Percentiles rank a stretch among this genome's conserved stretches.
Conservation (phyloP, 2,329 filamentous ascomycete genomes). For the Hypoxylon sp. region DNA sequence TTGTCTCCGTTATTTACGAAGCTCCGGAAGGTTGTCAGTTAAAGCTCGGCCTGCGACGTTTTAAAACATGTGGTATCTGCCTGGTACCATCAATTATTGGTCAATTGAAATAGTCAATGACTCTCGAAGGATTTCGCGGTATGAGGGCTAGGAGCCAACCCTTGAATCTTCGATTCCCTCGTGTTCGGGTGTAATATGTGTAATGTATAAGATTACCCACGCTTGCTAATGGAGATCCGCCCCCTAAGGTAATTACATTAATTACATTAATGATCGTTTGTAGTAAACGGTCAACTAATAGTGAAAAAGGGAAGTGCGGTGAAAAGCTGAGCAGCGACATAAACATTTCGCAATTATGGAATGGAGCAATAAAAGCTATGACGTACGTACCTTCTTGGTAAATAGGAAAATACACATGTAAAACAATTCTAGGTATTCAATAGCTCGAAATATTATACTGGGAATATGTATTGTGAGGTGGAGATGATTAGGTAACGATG, state of each 20-base stretch:
- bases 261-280: no score
- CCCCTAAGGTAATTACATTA: background rate
- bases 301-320: background rate
- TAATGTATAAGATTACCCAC: constrained; percentile 15
- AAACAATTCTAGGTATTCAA: background rate
- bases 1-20: constrained; percentile 24
- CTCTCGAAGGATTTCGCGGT: constrained; percentile 32
- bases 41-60: constrained; percentile 13
- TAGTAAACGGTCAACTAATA: constrained; percentile 13
- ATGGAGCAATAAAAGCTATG: background rate
- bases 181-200: constrained; percentile 15
- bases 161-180: constrained; percentile 5
- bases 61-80: constrained; percentile 8
- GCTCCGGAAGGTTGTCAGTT: constrained; percentile 18
- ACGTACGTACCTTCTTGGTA: background rate
- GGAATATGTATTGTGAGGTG: background rate
- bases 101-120: constrained; percentile 20
- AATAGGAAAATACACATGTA: background rate
- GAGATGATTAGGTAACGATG: constrained; percentile 18
- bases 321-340: background rate
- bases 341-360: background rate
- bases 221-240: constrained; percentile 17
- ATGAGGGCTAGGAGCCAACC: constrained; percentile 24
- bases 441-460: no score
- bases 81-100: constrained; percentile 15